Evolutionary conservation across 345 rosid genomes (phyloP), one percentile per base, ranked within the genome.

Genomic region (Luvunga scandens): DNA sequence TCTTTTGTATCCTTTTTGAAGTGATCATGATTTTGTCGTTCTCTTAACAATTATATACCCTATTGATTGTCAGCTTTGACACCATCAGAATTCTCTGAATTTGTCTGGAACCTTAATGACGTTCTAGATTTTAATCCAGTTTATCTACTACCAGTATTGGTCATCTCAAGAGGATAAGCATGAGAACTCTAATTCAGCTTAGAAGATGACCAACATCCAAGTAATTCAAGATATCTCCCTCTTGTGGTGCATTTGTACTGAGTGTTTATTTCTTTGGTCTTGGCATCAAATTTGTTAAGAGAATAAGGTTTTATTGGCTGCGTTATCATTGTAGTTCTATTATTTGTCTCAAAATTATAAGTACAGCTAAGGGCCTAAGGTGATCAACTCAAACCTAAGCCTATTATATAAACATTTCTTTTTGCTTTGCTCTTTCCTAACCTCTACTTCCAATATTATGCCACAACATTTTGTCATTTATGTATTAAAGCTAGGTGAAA

Each of bases 51-150:
- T 68, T 53, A 48, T 55, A 7, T 48, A 24, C 61, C 25, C 28
- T 22, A 42, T 70, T 67, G 56, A 7, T 25, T 64, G 48, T 55
- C 50, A 45, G 38, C 34, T 14, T 64, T 21, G 1, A 34, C 14
- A 9, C 21, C 38, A 67, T 14, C 30, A 38, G 50, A 73, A 28
- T 21, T 21, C 56, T 57, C 71, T 68, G 57, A 78, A 72, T 77
- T 75, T 85, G 33, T 31, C 2, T 64, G 27, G 69, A 67, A 69
- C 81, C 86, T 85, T 86, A 71, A 31, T 61, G n/a, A n/a, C 71
- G 82, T 74, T 78, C 64, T 86, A 91, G 98, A 93, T 91, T 82
- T 81, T 93, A 60, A 77, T 85, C 72, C 98, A 93, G 81, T 93
- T 93, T 76, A 71, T 84, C 74, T 89, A 89, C 81, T 93, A 89